phyloP scores from a whole-genome alignment of 495 filamentous ascomycete genomes.

The Neurospora sublineolata region DNA sequence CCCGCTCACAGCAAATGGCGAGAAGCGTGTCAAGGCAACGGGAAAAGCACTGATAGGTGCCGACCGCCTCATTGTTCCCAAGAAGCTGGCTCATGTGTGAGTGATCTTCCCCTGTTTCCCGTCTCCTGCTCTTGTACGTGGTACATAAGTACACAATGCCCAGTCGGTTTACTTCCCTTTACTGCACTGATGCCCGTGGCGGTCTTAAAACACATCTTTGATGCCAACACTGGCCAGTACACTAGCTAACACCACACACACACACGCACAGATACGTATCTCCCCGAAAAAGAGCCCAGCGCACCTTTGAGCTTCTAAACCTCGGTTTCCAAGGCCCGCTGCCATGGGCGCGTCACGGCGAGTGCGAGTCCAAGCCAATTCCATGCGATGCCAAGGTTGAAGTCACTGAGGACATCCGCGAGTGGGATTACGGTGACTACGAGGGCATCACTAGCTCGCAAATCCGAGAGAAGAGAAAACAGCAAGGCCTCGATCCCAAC shows the following conservation, averaged over 20 bases:
- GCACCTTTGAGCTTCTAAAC: constrained; percentile 78
- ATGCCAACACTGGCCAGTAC: neutral
- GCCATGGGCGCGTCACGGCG: constrained; percentile 36
- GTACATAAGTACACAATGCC: neutral
- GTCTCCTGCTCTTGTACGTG: neutral
- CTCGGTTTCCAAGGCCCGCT: constrained; percentile 30
- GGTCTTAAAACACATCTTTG: neutral
- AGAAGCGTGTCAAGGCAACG: constrained; percentile 71
- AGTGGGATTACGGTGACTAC: constrained; percentile 96
- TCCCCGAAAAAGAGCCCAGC: constrained; percentile 72
- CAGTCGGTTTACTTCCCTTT: neutral
- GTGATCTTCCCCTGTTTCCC: constrained; percentile 10
- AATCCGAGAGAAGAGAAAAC: constrained; percentile 51
- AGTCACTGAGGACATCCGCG: constrained; percentile 66
- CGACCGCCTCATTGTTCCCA: constrained; percentile 77
- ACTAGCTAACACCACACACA: neutral
- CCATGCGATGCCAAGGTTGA: constrained; percentile 42
- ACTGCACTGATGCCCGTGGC: neutral
- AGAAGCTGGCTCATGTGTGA: constrained; percentile 64
- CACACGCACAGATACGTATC: constrained; percentile 59
- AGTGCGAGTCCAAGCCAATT: constrained; percentile 16
- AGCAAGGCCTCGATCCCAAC: constrained; percentile 41
- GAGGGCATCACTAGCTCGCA: constrained; percentile 73
- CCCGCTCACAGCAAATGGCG: constrained; percentile 73
- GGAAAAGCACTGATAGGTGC: constrained; percentile 73